Base-by-base conservation (phyloP, 2,329 filamentous ascomycete genomes). In the Cercospora canescens region DNA sequence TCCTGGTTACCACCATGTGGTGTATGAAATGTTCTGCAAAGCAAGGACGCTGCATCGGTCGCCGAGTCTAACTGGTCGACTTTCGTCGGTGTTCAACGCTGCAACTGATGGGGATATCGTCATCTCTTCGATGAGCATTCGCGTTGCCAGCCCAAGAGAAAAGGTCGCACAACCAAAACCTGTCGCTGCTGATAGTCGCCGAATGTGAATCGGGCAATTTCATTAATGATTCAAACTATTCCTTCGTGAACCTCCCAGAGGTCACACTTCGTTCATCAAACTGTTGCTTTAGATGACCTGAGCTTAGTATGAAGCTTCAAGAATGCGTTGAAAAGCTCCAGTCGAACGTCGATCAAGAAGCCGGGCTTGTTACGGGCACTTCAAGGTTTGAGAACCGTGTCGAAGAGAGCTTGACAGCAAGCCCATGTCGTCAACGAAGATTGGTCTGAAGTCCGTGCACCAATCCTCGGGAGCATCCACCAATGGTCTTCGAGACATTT, bases 401-500 rank as follows among this genome's bases (percentile, higher is more conserved):
- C 28, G 45, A 16, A 9, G 14, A 32, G 30, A 6, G 9, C 30
- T 6, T 32, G 45, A 24, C 26, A 56, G 28, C 52, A 56, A 56
- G 52, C 32, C 52, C 28, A 56, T 56, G 52, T 56, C 52, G 52
- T 56, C 52, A 56, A 56, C 52, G 52, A 56, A 35, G 28, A 14
- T n/a, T 48, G 14, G 9, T 24, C n/a, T n/a, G 41, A 45, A 21
- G 41, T 45, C 41, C 45, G 45, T 30, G 52, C 52, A 18, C 0
- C 4, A 14, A 4, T 16, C 41, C 8, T 35, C 52, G 52, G 52
- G 14, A 56, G 4, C 11, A 34, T 30, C 52, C 52, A 56, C 52
- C 52, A 56, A 56, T 56, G 4, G 18, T 2, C n/a, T n/a, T n/a
- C 28, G 32, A 55, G 28, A 16, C 18, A 21, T 34, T 6, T 54